Conservation (phyloP, 2,329 filamentous ascomycete genomes). For the Allantophomopsis lycopodina region DNA sequence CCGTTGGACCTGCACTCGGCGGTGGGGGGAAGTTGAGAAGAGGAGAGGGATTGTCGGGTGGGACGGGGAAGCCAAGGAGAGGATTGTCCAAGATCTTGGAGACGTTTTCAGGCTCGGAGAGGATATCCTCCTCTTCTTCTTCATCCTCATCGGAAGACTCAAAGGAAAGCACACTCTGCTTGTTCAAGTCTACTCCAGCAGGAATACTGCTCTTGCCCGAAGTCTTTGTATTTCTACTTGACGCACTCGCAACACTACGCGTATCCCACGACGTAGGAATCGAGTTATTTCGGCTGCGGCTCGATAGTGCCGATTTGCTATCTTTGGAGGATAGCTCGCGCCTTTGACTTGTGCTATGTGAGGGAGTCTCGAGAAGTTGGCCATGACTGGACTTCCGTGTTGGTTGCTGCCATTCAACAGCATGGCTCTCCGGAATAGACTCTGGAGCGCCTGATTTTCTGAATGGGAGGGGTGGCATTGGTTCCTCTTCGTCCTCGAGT, state of each 20-base stretch:
- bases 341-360: too few species aligned
- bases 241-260: constrained; percentile 16
- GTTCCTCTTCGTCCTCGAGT: too few species aligned
- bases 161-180: constrained; percentile 17
- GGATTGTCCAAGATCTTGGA: too few species aligned
- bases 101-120: too few species aligned
- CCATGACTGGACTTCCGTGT: background rate
- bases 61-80: too few species aligned
- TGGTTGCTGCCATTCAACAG: background rate
- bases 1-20: too few species aligned
- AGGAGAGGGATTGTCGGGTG: too few species aligned
- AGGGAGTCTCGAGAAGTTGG: background rate
- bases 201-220: constrained; percentile 15
- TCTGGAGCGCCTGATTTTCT: constrained; percentile 2
- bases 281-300: too few species aligned
- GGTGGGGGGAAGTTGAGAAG: too few species aligned
- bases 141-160: constrained; percentile 14
- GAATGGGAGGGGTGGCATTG: constrained; percentile 4
- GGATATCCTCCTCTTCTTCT: background rate
- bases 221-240: constrained; percentile 16
- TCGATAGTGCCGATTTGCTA: too few species aligned
- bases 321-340: too few species aligned
- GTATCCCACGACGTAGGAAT: constrained; percentile 7
- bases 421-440: background rate
- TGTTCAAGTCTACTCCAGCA: constrained; percentile 14